phyloP scores from a whole-genome alignment of 2,329 filamentous ascomycete genomes.

The Colletotrichum cereale region DNA sequence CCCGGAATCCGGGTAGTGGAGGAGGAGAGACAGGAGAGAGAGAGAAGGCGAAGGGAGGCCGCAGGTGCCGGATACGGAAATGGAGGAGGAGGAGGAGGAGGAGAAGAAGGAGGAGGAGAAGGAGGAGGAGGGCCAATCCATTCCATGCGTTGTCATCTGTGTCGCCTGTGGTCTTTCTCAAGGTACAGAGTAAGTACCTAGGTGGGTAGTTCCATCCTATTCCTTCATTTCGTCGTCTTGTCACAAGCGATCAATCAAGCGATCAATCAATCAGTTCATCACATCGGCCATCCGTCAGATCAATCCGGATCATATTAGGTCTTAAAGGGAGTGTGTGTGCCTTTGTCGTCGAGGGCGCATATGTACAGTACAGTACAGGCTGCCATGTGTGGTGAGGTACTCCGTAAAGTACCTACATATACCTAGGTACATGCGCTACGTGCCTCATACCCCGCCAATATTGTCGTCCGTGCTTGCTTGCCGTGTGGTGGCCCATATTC shows the following conservation, averaged over 20 bases:
- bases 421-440: no score
- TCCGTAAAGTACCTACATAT: no score
- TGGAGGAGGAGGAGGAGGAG: not conserved
- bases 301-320: not conserved
- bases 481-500: not conserved
- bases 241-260: no score
- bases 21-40: not conserved
- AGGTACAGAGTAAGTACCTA: no score
- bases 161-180: not conserved
- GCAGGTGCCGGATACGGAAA: not conserved
- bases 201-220: no score
- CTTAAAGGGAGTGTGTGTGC: not conserved
- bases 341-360: no score
- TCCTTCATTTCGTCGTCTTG: no score
- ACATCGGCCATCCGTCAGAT: not conserved
- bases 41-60: not conserved
- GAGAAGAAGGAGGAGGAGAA: not conserved
- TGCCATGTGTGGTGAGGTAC: no score
- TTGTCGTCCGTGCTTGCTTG: slow-evolving; percentile 26
- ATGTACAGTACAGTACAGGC: no score
- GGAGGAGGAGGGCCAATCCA: not conserved
- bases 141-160: not conserved
- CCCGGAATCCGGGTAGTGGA: not conserved
- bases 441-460: not conserved
- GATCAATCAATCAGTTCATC: not conserved